These are phyloP conservation scores for Diplocarpon rosae DNA, from an alignment of 2,329 filamentous ascomycete genomes.

Conservation along the genomic window DNA sequence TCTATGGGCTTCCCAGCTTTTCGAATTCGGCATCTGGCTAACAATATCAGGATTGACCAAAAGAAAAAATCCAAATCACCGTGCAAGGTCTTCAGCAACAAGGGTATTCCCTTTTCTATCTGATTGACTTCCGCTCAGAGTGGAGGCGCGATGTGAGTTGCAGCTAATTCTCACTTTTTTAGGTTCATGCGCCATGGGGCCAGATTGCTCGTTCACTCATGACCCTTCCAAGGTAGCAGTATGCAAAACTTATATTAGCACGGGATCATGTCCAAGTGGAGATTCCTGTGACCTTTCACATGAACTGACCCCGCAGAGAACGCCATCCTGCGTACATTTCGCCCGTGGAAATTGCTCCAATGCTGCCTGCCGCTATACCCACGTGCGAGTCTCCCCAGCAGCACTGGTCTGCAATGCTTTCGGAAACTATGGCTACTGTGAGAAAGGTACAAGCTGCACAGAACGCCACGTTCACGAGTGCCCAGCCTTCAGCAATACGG, in stretches of 20 bases:
- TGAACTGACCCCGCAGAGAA: constrained; percentile 70
- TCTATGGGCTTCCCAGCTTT: not conserved
- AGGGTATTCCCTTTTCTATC: constrained; percentile 42
- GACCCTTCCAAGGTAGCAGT: constrained; percentile 78
- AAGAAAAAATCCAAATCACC: constrained; percentile 60
- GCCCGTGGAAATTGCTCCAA: constrained; percentile 85
- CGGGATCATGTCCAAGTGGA: constrained; percentile 66
- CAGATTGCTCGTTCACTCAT: constrained; percentile 69
- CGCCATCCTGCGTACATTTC: constrained; percentile 82
- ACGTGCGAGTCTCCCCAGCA: constrained; percentile 65
- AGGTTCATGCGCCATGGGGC: constrained; percentile 82
- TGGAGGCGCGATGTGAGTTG: constrained; percentile 17
- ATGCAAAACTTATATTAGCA: constrained; percentile 78
- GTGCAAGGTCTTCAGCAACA: constrained; percentile 62
- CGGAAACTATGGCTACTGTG: constrained; percentile 79
- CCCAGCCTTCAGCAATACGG: constrained; percentile 88
- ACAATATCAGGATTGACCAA: constrained; percentile 28
- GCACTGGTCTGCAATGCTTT: constrained; percentile 78
- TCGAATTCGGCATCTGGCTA: constrained; percentile 22
- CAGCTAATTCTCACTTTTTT: constrained; percentile 26
- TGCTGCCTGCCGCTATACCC: constrained; percentile 73
- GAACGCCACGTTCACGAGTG: constrained; percentile 88
- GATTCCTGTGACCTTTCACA: constrained; percentile 84
- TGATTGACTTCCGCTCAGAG: constrained; percentile 3
- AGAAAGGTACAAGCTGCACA: constrained; percentile 64